phyloP scores from a whole-genome alignment of 176 grass and related monocot species.

The Tillandsia fasciculata region DNA sequence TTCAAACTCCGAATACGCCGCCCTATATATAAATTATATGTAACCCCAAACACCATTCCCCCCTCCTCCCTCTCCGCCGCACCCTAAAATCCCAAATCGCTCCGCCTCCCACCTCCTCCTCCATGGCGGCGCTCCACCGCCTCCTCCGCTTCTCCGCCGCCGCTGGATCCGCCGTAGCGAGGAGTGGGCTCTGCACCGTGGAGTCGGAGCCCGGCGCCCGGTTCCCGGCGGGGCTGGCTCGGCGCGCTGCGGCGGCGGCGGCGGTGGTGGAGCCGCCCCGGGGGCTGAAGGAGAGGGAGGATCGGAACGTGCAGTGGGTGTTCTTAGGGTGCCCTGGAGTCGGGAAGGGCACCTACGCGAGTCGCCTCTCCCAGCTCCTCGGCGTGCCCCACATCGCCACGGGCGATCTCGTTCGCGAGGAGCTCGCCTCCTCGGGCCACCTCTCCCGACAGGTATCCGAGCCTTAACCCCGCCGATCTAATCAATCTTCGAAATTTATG shows the following conservation, averaged over 20 bases:
- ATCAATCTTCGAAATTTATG: background rate
- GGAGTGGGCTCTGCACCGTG: slow-evolving; percentile 22
- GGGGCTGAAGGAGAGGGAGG: slow-evolving; percentile 18
- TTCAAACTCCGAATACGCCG: slow-evolving; percentile 10
- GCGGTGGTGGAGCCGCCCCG: background rate
- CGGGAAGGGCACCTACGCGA: slow-evolving; percentile 82
- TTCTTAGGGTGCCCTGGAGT: slow-evolving; percentile 89
- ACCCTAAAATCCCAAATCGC: background rate
- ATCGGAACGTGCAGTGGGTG: slow-evolving; percentile 90
- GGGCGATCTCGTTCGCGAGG: slow-evolving; percentile 83
- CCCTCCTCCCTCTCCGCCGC: background rate
- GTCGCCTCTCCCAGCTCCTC: slow-evolving; percentile 69
- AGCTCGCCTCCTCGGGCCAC: slow-evolving; percentile 65
- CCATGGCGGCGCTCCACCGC: slow-evolving; percentile 48
- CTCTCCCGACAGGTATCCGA: slow-evolving; percentile 41
- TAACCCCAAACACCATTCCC: slow-evolving; percentile 27
- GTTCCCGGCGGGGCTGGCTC: slow-evolving; percentile 26
- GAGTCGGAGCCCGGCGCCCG: slow-evolving; percentile 22
- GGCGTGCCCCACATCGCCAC: slow-evolving; percentile 86
- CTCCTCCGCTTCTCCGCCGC: slow-evolving; percentile 30
- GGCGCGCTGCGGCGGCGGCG: slow-evolving; percentile 1
- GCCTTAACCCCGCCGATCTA: background rate
- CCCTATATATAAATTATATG: slow-evolving; percentile 5
- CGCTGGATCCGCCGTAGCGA: background rate
- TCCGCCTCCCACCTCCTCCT: background rate